A percentile compares a stretch with the other conserved stretches of the same genome.
Evolutionary conservation across 225 moss, liverwort and hornwort species (phyloP).

Genomic region (Rhytidiadelphus loreus): DNA sequence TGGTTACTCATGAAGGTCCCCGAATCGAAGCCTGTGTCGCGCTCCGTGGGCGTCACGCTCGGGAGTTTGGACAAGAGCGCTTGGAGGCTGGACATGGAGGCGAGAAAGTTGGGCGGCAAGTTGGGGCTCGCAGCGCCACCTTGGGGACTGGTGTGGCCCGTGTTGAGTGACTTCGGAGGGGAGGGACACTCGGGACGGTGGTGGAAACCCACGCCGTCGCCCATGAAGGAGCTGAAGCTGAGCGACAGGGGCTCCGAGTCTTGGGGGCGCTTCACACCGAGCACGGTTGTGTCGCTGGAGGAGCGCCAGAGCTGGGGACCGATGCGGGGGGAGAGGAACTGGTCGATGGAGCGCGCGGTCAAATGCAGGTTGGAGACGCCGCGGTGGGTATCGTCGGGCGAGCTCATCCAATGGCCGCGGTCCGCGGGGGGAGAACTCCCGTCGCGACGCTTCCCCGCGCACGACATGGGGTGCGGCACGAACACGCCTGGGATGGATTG

Average conservation of each 20-base stretch:
- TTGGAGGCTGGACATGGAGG: constrained; percentile 86
- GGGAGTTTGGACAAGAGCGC: constrained; percentile 85
- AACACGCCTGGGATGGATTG: constrained; percentile 54
- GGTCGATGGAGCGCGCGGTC: constrained; percentile 33
- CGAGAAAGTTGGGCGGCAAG: constrained; percentile 41
- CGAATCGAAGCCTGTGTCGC: constrained; percentile 2
- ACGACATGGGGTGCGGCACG: constrained; percentile 35
- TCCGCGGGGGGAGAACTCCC: constrained; percentile 10
- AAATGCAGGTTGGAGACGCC: not conserved
- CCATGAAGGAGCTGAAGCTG: constrained; percentile 27
- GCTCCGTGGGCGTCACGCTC: constrained; percentile 50
- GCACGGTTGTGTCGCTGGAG: constrained; percentile 17
- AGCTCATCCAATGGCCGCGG: constrained; percentile 26
- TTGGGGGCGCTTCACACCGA: constrained; percentile 33
- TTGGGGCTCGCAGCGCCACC: constrained; percentile 27
- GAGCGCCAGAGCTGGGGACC: constrained; percentile 38
- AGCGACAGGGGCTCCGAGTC: constrained; percentile 26
- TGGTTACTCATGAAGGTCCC: not conserved
- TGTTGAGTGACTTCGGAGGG: constrained; percentile 65
- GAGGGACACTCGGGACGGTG: constrained; percentile 65
- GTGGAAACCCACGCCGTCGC: constrained; percentile 16
- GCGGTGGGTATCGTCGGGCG: not conserved
- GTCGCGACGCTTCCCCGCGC: constrained; percentile 16
- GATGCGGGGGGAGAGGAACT: constrained; percentile 33
- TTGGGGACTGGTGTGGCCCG: constrained; percentile 35